Conservation (phyloP, 805 yeast species). For the Lipomyces sp. region DNA sequence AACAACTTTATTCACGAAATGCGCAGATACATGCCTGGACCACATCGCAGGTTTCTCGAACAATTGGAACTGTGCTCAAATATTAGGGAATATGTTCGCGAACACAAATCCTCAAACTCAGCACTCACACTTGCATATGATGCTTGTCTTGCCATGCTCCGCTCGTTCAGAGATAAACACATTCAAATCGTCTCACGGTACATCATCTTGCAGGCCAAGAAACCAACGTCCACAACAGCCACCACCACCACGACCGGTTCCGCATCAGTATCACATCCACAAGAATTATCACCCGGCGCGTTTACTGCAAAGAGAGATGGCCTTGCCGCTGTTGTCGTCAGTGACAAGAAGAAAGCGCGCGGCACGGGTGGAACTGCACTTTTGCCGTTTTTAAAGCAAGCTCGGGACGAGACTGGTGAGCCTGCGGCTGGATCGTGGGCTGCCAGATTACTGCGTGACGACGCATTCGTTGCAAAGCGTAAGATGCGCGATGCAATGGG, state of each 20-base stretch:
- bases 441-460: constrained; percentile 53
- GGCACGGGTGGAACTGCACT: constrained; percentile 96
- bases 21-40: constrained; percentile 89
- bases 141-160: constrained; percentile 86
- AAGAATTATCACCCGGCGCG: constrained; percentile 1
- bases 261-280: constrained; percentile 9
- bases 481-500: constrained; percentile 30
- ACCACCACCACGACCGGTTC: not conserved
- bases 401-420: constrained; percentile 94
- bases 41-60: constrained; percentile 74
- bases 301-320: constrained; percentile 54
- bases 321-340: constrained; percentile 52
- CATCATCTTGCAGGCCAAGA: constrained; percentile 73
- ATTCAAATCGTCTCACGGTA: constrained; percentile 91
- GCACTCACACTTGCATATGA: constrained; percentile 77
- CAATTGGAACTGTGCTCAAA: constrained; percentile 62
- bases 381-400: constrained; percentile 89
- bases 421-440: constrained; percentile 95
- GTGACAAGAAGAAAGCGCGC: constrained; percentile 58
- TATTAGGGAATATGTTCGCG: constrained; percentile 66
- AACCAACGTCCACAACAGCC: constrained; percentile 25
- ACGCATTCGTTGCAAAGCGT: constrained; percentile 19
- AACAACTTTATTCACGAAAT: constrained; percentile 75
- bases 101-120: constrained; percentile 49
- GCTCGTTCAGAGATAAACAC: constrained; percentile 88